A percentile compares a stretch with the other conserved stretches of the same genome.
Evolutionary conservation across 352 stramenopile species (phyloP).

Genomic region (Halophytophthora batemanensis): DNA sequence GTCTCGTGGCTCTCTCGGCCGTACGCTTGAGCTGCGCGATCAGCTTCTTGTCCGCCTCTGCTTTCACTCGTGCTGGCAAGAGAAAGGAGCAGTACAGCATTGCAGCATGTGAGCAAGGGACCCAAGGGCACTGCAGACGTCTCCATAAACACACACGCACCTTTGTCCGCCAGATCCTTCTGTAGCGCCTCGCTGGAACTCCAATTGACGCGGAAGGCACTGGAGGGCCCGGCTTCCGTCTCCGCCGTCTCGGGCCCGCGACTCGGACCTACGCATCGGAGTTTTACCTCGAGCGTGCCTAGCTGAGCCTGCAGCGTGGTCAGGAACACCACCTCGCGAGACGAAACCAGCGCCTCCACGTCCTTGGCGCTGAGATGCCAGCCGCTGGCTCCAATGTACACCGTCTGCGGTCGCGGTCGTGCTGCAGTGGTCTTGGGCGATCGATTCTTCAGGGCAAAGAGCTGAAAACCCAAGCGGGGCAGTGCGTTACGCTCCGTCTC

Average conservation of each 20-base stretch:
- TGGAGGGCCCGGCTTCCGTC: not conserved
- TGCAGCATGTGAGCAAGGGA: slow-evolving; percentile 3
- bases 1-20: slow-evolving; percentile 9
- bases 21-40: slow-evolving; percentile 33
- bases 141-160: slow-evolving; percentile 15
- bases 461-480: slow-evolving; percentile 30
- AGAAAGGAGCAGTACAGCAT: not conserved
- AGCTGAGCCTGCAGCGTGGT: slow-evolving; percentile 27
- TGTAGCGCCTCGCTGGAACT: slow-evolving; percentile 50
- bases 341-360: slow-evolving; percentile 30
- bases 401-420: slow-evolving; percentile 18
- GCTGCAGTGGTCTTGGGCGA: slow-evolving; percentile 9
- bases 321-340: slow-evolving; percentile 47
- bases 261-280: no score
- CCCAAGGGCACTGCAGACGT: not conserved
- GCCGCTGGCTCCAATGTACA: slow-evolving; percentile 29
- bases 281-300: slow-evolving; percentile 37
- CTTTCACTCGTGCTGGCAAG: slow-evolving; percentile 23
- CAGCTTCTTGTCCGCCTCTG: slow-evolving; percentile 35
- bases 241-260: no score
- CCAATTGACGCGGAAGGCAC: slow-evolving; percentile 52
- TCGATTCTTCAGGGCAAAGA: slow-evolving; percentile 29
- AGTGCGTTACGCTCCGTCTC: no score
- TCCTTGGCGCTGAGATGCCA: slow-evolving; percentile 34
- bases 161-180: slow-evolving; percentile 43